These are phyloP conservation scores for Cytospora paraplurivora DNA, from an alignment of 2,329 filamentous ascomycete genomes.

Conservation along the genomic window DNA sequence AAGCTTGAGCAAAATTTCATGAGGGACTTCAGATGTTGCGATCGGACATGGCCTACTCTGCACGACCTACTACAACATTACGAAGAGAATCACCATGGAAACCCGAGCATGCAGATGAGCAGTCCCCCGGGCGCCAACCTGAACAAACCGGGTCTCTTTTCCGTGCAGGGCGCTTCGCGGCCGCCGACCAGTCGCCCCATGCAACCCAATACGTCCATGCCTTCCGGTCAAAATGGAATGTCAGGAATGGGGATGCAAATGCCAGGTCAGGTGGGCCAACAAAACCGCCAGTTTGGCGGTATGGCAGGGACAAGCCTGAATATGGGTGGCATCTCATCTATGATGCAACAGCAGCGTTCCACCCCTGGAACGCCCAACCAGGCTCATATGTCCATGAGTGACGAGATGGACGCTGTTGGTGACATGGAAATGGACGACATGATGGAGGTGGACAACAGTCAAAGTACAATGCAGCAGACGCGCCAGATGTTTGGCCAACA, in stretches of 20 bases:
- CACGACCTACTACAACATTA: conserved; percentile 97
- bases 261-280: conserved; percentile 38
- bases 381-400: conserved; percentile 40
- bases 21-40: conserved; percentile 95
- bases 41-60: conserved; percentile 82
- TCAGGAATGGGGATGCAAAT: conserved; percentile 28
- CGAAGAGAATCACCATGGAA: conserved; percentile 85
- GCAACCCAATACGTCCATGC: conserved; percentile 25
- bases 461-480: conserved; percentile 68
- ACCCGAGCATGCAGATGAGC: conserved; percentile 48
- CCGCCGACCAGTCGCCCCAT: conserved; percentile 22
- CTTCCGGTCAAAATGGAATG: conserved; percentile 24
- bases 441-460: conserved; percentile 64
- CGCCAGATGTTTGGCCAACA: conserved; percentile 69
- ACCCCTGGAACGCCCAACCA: conserved; percentile 36
- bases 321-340: conserved; percentile 42
- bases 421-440: conserved; percentile 97
- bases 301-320: conserved; percentile 37
- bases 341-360: conserved; percentile 48
- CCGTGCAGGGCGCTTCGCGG: conserved; percentile 23
- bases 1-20: conserved; percentile 98
- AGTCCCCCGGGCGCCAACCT: conserved; percentile 38
- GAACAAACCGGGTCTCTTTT: conserved; percentile 23
- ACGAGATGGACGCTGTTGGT: conserved; percentile 82
- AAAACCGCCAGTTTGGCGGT: conserved; percentile 31